Evolutionary conservation across 331 rosid genomes (phyloP).

Genomic region (Arachis monticola): DNA sequence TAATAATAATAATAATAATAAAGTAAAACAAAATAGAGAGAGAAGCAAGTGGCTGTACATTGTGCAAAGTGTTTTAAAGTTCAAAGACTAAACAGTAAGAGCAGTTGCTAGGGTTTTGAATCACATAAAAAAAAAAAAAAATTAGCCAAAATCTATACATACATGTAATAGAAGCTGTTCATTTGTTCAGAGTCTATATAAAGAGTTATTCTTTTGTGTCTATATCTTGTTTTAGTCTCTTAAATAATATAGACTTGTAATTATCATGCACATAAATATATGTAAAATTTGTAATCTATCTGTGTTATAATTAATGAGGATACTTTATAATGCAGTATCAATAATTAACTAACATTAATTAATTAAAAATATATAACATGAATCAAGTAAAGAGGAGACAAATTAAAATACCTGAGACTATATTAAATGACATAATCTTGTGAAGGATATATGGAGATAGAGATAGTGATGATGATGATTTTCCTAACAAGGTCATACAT

Average conservation of each 20-base stretch:
- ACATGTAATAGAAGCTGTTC: neutral
- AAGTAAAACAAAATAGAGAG: constrained; percentile 13
- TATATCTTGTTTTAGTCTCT: neutral
- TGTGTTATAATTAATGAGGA: neutral
- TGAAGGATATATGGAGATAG: constrained; percentile 9
- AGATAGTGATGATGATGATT: neutral
- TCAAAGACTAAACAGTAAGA: constrained; percentile 26
- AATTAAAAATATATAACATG: neutral
- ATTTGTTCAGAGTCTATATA: neutral
- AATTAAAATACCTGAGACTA: neutral
- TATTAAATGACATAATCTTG: constrained; percentile 36
- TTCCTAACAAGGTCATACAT: constrained; percentile 43
- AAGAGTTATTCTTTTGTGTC: neutral
- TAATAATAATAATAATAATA: constrained; percentile 8
- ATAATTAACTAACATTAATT: neutral
- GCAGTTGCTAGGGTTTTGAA: constrained; percentile 52
- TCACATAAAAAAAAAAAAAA: constrained; percentile 24
- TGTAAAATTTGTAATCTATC: neutral
- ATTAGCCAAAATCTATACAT: neutral
- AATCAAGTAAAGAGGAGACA: neutral
- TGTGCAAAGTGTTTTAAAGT: constrained; percentile 9
- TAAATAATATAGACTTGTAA: neutral
- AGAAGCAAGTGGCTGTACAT: neutral
- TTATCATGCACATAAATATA: neutral
- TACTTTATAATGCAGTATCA: neutral